Base-by-base conservation (phyloP, 2,329 filamentous ascomycete species). In the Anisogramma anomala region DNA sequence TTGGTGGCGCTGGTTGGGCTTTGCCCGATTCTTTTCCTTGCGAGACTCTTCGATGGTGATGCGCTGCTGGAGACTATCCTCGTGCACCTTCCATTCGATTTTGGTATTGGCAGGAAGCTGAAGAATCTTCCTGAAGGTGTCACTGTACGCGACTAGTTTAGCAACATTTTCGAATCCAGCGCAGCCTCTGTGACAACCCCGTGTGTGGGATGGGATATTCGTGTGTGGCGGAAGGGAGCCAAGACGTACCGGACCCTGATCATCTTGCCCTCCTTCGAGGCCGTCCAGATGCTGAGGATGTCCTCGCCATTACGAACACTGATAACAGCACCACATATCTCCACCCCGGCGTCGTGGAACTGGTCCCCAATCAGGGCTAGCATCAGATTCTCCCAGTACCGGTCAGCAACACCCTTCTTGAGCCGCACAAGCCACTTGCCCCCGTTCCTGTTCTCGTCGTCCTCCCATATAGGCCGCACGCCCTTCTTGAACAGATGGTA, bases 401-500 rank as follows among this genome's bases (percentile, higher is more conserved):
- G 79, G 62, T 96, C 91, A 14, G 86, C 85, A 15, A 98, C 85
- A 19, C 91, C 91, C 70, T 98, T 98, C 74, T 94, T 95, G 58
- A 98, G 68, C 50, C 89, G 76, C 59, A 98, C 80, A 50, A 95
- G 88, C 89, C 89, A 98, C 66, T 98, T 98, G 38, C 91, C 91
- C 41, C 91, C 91, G 52, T 80, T 82, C 62, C 86, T 91, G 66
- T 98, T 98, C 59, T 93, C 86, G 34, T 94, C 87, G 53, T 98
- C 91, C 62, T 98, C 91, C 91, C 91, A 98, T 53, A 98, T 91
- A 17, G 91, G 91, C 46, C 91, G 79, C 47, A 98, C 88, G 41
- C 88, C 89, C 57, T 91, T 87, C 64, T 91, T 94, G 70, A 98
- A 98, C 46, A 98, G 81, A 60, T 98, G 91, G 58, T 95, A 98